phyloP scores from a whole-genome alignment of 352 stramenopile genomes.

The Pythium volutum region DNA sequence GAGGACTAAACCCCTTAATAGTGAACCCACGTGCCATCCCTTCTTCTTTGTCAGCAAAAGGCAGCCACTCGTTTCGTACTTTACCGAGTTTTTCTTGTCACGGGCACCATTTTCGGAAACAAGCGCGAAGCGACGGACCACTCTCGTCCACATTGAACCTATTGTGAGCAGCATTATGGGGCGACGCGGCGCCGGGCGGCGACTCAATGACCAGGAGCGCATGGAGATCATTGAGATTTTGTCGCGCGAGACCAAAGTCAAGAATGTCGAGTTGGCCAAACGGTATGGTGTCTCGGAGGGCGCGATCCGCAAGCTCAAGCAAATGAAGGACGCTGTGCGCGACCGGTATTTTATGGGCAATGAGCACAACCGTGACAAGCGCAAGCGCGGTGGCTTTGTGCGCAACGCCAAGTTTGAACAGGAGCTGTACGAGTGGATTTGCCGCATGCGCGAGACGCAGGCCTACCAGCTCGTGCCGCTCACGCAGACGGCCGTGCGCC shows the following conservation, averaged over 20 bases:
- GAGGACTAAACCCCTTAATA: no score
- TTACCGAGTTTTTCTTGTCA: conserved; percentile 17
- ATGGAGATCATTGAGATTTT: conserved; percentile 89
- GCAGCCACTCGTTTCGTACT: conserved; percentile 32
- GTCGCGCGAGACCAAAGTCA: conserved; percentile 75
- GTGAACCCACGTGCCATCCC: no score
- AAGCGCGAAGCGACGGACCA: conserved; percentile 21
- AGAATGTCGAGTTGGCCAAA: conserved; percentile 85
- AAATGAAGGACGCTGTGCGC: conserved; percentile 84
- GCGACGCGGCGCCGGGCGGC: conserved; percentile 65
- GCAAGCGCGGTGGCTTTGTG: conserved; percentile 80
- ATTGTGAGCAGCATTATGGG: conserved; percentile 62
- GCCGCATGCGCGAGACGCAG: conserved; percentile 74
- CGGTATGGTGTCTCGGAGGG: conserved; percentile 83
- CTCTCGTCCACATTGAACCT: neutral
- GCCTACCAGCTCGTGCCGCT: conserved; percentile 83
- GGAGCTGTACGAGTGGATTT: conserved; percentile 86
- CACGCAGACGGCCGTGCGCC: conserved; percentile 78
- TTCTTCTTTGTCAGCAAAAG: neutral
- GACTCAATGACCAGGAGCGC: conserved; percentile 86
- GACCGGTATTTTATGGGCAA: conserved; percentile 82
- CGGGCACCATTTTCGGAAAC: conserved; percentile 26
- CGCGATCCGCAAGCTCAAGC: conserved; percentile 86
- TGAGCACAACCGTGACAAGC: conserved; percentile 84
- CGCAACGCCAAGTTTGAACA: conserved; percentile 83